Conservation (phyloP, 75 land plant species). For the Azolla pinnata region DNA sequence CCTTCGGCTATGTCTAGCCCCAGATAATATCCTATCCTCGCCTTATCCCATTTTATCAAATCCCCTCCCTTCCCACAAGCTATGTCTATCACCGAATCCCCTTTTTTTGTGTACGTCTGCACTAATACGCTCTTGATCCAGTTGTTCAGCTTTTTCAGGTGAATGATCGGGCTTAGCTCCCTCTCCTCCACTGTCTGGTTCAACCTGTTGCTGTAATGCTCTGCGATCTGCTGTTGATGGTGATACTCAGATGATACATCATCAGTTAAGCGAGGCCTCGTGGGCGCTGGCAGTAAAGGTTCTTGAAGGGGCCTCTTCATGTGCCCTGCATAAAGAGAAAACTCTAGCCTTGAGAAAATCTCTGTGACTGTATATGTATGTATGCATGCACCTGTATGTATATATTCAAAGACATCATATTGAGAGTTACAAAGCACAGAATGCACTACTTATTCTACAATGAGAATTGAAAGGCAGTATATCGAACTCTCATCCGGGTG, state of each 20-base stretch:
- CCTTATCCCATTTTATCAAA: conserved; percentile 94
- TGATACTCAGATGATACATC: neutral
- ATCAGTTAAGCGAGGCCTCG: neutral
- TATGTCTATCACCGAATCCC: conserved; percentile 81
- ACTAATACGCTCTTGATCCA: conserved; percentile 95
- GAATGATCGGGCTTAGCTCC: conserved; percentile 90
- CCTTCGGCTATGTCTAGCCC: conserved; percentile 94
- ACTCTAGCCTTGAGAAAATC: too few relatives aligned
- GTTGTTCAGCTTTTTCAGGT: conserved; percentile 93
- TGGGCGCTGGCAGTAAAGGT: neutral
- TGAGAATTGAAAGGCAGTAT: too few relatives aligned
- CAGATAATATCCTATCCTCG: conserved; percentile 80
- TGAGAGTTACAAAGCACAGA: too few relatives aligned
- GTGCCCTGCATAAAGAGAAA: too few relatives aligned
- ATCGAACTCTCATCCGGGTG: too few relatives aligned
- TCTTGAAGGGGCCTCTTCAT: too few relatives aligned
- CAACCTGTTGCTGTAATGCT: conserved; percentile 75
- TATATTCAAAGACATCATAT: too few relatives aligned
- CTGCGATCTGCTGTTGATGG: conserved; percentile 33
- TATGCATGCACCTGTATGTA: too few relatives aligned
- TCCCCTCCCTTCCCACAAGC: conserved; percentile 99
- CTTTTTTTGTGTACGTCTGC: conserved; percentile 54
- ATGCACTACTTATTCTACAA: too few relatives aligned
- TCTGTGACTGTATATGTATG: too few relatives aligned
- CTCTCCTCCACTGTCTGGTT: conserved; percentile 92